These are phyloP conservation scores for Didymella arachidicola DNA, from an alignment of 2,329 filamentous ascomycete genomes.

Conservation along the genomic window DNA sequence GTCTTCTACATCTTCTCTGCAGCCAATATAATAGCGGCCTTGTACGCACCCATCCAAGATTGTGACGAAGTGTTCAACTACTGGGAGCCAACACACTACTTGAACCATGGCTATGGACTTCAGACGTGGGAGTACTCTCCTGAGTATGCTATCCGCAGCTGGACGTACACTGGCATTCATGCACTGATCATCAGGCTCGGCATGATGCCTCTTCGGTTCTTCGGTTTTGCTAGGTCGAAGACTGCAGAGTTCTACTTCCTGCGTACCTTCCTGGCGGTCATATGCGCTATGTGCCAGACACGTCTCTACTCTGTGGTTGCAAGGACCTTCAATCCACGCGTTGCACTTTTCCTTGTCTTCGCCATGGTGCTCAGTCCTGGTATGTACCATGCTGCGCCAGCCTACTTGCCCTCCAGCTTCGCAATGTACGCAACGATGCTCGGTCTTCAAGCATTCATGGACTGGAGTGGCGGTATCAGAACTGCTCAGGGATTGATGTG, in stretches of 20 bases:
- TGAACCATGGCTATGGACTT: conserved; percentile 88
- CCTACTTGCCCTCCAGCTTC: conserved; percentile 92
- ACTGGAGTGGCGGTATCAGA: conserved; percentile 80
- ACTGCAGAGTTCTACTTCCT: conserved; percentile 83
- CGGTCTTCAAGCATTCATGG: conserved; percentile 87
- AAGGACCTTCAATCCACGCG: conserved; percentile 77
- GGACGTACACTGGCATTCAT: conserved; percentile 87
- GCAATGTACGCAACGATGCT: conserved; percentile 94
- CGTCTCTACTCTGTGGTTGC: conserved; percentile 81
- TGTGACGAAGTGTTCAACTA: conserved; percentile 99
- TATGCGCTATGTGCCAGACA: conserved; percentile 83
- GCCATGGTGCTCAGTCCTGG: conserved; percentile 81
- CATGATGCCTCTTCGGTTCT: conserved; percentile 58
- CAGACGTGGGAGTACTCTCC: conserved; percentile 99
- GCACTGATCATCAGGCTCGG: conserved; percentile 73
- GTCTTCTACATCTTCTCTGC: conserved; percentile 82
- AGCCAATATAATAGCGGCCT: conserved; percentile 77
- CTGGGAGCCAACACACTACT: conserved; percentile 96
- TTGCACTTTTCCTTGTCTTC: conserved; percentile 84
- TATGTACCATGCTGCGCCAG: conserved; percentile 88
- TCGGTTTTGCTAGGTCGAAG: conserved; percentile 51
- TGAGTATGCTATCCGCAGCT: conserved; percentile 92
- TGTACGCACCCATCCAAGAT: conserved; percentile 91
- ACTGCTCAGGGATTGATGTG: conserved; percentile 87
- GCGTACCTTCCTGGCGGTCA: conserved; percentile 74